Conservation (phyloP, 2,329 filamentous ascomycete species). For the Nemania serpens region DNA sequence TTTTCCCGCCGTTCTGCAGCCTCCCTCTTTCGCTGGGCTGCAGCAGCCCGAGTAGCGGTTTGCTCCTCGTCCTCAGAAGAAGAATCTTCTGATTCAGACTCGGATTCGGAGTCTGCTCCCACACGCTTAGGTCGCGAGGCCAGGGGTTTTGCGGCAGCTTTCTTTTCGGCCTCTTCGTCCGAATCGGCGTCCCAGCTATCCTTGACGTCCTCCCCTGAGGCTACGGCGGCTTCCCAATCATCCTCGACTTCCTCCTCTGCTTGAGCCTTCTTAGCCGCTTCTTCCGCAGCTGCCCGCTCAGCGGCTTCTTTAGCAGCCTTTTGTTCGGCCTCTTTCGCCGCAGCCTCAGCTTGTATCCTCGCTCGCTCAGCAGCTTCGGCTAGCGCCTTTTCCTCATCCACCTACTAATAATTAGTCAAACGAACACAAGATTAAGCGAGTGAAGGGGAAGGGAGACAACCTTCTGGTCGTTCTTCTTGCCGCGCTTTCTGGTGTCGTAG, state of each 20-base stretch:
- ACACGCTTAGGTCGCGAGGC: constrained; percentile 42
- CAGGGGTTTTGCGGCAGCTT: constrained; percentile 27
- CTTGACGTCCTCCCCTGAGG: constrained; percentile 78
- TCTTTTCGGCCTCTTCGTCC: constrained; percentile 69
- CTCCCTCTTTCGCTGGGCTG: constrained; percentile 81
- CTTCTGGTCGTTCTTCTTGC: constrained; percentile 61
- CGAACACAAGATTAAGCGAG: not conserved
- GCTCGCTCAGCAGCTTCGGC: constrained; percentile 79
- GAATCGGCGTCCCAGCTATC: constrained; percentile 93
- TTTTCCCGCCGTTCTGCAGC: constrained; percentile 86
- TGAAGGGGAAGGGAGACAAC: constrained; percentile 38
- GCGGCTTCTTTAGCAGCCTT: constrained; percentile 63
- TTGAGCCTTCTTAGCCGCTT: constrained; percentile 59
- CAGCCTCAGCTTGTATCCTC: constrained; percentile 68
- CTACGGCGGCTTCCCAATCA: constrained; percentile 87
- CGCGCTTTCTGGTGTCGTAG: constrained; percentile 78
- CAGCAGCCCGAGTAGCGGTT: constrained; percentile 73
- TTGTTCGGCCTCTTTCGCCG: constrained; percentile 64
- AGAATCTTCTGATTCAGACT: constrained; percentile 55
- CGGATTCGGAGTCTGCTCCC: constrained; percentile 56
- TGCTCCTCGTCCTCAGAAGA: constrained; percentile 73
- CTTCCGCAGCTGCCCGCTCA: constrained; percentile 59
- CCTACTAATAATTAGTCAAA: constrained; percentile 45
- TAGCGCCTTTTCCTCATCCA: constrained; percentile 78
- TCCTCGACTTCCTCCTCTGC: constrained; percentile 69